A percentile compares a stretch with the other conserved stretches of the same genome.
These are phyloP conservation scores for Peronosclerospora sorghi DNA, from an alignment of 352 stramenopile genomes.

Conservation along the genomic window DNA sequence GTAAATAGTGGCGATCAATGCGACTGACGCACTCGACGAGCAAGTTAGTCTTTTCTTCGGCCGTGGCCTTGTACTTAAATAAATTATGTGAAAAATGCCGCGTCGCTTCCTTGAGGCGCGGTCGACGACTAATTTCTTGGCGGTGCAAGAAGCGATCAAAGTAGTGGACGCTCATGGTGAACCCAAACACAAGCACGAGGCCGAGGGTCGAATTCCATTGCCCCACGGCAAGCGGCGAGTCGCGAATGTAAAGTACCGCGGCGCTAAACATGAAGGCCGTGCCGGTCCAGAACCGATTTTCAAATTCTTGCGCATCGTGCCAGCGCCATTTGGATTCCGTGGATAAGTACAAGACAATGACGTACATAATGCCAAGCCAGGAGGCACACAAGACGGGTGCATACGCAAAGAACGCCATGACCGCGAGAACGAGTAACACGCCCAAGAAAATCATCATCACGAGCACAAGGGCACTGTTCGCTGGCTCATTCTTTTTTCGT, in stretches of 20 bases:
- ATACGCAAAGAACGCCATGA: conserved; percentile 79
- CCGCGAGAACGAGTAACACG: conserved; percentile 44
- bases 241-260: conserved; percentile 89
- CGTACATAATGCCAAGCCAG: conserved; percentile 72
- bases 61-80: conserved; percentile 75
- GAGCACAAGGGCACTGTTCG: conserved; percentile 55
- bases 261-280: conserved; percentile 89
- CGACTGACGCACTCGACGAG: conserved; percentile 56
- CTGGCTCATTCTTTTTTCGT: conserved; percentile 23
- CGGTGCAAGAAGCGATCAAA: conserved; percentile 75
- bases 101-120: conserved; percentile 39
- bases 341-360: conserved; percentile 71
- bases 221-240: conserved; percentile 85
- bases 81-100: conserved; percentile 50
- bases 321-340: conserved; percentile 79
- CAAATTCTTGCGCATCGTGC: conserved; percentile 89
- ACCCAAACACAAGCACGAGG: conserved; percentile 66
- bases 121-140: conserved; percentile 55
- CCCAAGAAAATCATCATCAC: conserved; percentile 58
- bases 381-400: conserved; percentile 69
- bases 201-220: conserved; percentile 61
- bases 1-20: conserved; percentile 78
- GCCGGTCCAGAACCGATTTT: conserved; percentile 96
- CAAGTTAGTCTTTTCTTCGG: conserved; percentile 67
- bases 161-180: conserved; percentile 71